These are phyloP conservation scores for Podosphaera leucotricha DNA, from an alignment of 2,329 filamentous ascomycete genomes.

Conservation along the genomic window DNA sequence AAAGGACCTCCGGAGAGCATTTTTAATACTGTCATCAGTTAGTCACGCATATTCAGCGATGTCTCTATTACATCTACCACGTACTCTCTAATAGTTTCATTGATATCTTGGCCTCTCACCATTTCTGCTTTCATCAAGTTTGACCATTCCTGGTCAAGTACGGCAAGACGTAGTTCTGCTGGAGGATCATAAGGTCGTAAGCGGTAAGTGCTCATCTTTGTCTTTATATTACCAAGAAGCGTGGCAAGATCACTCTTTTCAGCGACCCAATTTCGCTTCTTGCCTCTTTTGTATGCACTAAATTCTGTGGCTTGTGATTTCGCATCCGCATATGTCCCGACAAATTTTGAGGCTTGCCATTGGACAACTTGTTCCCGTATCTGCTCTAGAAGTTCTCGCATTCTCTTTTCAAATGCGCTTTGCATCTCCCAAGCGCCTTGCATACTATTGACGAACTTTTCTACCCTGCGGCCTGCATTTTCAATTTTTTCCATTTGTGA, in stretches of 20 bases:
- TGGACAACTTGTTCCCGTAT: slow-evolving; percentile 48
- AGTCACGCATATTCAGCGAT: slow-evolving; percentile 6
- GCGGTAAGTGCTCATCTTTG: slow-evolving; percentile 86
- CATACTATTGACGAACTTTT: slow-evolving; percentile 98
- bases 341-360: slow-evolving; percentile 65
- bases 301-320: slow-evolving; percentile 70
- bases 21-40: slow-evolving; percentile 51
- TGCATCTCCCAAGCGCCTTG: slow-evolving; percentile 99
- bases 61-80: too few relatives aligned
- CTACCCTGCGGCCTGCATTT: slow-evolving; percentile 83
- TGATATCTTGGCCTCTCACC: slow-evolving; percentile 75
- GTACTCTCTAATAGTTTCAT: slow-evolving; percentile 92
- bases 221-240: slow-evolving; percentile 92
- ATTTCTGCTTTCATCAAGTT: slow-evolving; percentile 64
- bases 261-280: slow-evolving; percentile 88
- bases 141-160: slow-evolving; percentile 64
- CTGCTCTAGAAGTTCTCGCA: slow-evolving; percentile 55
- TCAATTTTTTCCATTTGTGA: slow-evolving; percentile 98
- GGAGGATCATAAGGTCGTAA: slow-evolving; percentile 81
- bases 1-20: slow-evolving; percentile 73
- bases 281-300: slow-evolving; percentile 66
- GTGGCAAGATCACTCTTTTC: slow-evolving; percentile 93
- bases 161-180: slow-evolving; percentile 55
- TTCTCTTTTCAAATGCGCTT: slow-evolving; percentile 76
- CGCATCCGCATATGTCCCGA: slow-evolving; percentile 78